phyloP scores from a whole-genome alignment of 2,329 filamentous ascomycete species.

The Aspergillus sp. region DNA sequence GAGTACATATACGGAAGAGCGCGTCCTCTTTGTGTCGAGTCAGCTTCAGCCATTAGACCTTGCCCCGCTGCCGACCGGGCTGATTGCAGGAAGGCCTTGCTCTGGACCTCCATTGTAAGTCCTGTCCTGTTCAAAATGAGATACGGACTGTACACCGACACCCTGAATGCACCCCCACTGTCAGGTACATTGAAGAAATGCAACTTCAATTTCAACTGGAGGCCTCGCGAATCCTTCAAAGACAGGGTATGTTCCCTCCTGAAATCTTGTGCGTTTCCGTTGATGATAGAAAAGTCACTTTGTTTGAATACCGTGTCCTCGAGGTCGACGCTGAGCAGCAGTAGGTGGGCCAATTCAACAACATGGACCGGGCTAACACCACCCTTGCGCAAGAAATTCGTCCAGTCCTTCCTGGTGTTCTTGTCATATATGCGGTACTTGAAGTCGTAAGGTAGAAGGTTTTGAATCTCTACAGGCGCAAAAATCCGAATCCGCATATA shows the following conservation, averaged over 20 bases:
- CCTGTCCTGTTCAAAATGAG: constrained; percentile 95
- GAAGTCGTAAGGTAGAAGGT: constrained; percentile 94
- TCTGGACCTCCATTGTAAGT: constrained; percentile 79
- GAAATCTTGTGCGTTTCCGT: constrained; percentile 85
- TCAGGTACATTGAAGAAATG: constrained; percentile 90
- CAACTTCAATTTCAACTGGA: constrained; percentile 76
- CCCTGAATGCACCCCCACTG: constrained; percentile 92
- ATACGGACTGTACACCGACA: constrained; percentile 93
- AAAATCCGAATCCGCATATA: constrained; percentile 93
- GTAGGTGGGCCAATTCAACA: constrained; percentile 88
- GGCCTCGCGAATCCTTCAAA: constrained; percentile 80
- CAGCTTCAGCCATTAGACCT: constrained; percentile 58
- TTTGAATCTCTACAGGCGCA: constrained; percentile 90
- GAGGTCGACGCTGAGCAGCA: constrained; percentile 92
- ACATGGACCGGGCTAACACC: constrained; percentile 97
- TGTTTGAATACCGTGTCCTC: constrained; percentile 93
- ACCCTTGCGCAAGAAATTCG: constrained; percentile 93
- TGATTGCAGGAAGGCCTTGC: constrained; percentile 83
- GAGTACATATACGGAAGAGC: constrained; percentile 95
- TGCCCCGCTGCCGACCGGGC: constrained; percentile 83
- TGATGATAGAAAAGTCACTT: constrained; percentile 97
- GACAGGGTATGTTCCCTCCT: constrained; percentile 74
- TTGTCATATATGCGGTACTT: constrained; percentile 99
- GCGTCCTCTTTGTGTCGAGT: constrained; percentile 54
- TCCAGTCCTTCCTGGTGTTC: constrained; percentile 98